Conservation (phyloP, 306 rosid species). For the Phaseolus lunatus region DNA sequence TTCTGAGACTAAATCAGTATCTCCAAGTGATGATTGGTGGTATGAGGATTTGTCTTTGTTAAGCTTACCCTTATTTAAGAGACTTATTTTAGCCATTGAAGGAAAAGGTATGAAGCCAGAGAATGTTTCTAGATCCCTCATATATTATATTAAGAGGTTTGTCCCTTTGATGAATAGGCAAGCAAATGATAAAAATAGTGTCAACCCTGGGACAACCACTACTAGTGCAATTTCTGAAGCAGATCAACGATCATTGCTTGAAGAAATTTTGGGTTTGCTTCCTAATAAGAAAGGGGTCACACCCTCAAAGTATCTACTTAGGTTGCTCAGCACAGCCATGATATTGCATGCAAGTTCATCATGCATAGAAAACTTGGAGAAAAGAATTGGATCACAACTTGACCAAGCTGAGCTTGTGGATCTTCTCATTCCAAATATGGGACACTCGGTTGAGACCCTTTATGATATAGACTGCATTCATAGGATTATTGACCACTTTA, state of each 20-base stretch:
- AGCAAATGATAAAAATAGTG: constrained; percentile 59
- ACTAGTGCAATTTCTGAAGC: constrained; percentile 57
- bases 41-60: constrained; percentile 74
- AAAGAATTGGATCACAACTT: constrained; percentile 70
- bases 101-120: constrained; percentile 74
- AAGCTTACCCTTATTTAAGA: constrained; percentile 64
- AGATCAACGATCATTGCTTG: constrained; percentile 68
- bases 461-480: constrained; percentile 80
- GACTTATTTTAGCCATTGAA: constrained; percentile 68
- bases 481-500: constrained; percentile 79
- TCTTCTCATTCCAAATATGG: constrained; percentile 81
- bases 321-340: constrained; percentile 72
- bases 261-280: constrained; percentile 71
- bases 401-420: constrained; percentile 77
- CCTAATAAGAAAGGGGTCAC: constrained; percentile 67
- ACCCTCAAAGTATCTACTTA: constrained; percentile 67
- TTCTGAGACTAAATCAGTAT: constrained; percentile 50
- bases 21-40: constrained; percentile 73
- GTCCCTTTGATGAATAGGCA: constrained; percentile 74
- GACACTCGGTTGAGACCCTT: constrained; percentile 78
- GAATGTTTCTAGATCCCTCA: constrained; percentile 62
- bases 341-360: constrained; percentile 73
- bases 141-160: constrained; percentile 64
- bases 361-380: constrained; percentile 82
- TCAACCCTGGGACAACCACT: constrained; percentile 50